phyloP scores from a whole-genome alignment of 129 eudicot species.

The Arctium lappa region DNA sequence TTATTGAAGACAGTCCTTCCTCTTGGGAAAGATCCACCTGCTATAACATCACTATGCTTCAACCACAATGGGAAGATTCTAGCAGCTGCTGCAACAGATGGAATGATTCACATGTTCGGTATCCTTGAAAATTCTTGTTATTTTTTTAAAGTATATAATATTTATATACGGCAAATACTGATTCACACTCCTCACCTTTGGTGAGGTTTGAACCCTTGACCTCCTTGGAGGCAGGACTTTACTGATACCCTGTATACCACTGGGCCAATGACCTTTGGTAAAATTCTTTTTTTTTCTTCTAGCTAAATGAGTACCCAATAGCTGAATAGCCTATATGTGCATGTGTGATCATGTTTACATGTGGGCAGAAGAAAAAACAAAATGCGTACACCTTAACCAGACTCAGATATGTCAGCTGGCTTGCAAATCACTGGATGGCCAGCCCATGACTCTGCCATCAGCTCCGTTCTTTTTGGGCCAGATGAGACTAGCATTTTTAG shows the following conservation, averaged over 20 bases:
- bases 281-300: background rate
- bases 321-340: background rate
- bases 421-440: conserved; percentile 99
- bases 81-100: conserved; percentile 97
- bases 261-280: no score
- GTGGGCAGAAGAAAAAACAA: background rate
- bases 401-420: conserved; percentile 90
- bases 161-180: no score
- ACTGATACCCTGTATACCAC: no score
- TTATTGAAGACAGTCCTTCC: conserved; percentile 96
- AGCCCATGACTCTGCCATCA: conserved; percentile 93
- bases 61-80: conserved; percentile 99
- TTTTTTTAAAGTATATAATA: background rate
- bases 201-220: no score
- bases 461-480: conserved; percentile 92
- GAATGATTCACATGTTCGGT: conserved; percentile 99
- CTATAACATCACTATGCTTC: conserved; percentile 87
- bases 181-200: no score
- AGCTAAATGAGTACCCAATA: background rate
- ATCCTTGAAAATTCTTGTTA: conserved; percentile 42
- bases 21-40: conserved; percentile 98
- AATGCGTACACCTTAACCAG: conserved; percentile 45
- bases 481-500: conserved; percentile 97
- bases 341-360: background rate
- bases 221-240: no score